A percentile compares a stretch with the other conserved stretches of the same genome.
Evolutionary conservation across 2,329 filamentous ascomycete genomes (phyloP).

Genomic region (Parastagonospora avenae): DNA sequence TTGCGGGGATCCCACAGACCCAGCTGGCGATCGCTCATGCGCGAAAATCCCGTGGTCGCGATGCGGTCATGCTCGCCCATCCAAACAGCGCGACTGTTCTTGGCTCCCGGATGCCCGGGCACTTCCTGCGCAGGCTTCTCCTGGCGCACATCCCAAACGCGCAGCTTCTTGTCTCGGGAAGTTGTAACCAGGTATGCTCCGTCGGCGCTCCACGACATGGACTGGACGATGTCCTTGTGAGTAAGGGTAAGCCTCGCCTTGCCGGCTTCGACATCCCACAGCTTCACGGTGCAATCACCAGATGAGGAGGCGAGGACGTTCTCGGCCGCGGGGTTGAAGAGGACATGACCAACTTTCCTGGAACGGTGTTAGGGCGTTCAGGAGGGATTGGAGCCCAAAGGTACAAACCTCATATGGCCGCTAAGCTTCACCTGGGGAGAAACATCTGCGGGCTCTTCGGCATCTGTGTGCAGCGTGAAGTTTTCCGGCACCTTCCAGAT

Average conservation of each 20-base stretch:
- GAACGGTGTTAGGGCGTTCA: constrained; percentile 17
- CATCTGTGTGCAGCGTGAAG: constrained; percentile 83
- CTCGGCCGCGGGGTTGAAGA: constrained; percentile 96
- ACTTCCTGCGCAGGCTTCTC: constrained; percentile 85
- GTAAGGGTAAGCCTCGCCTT: constrained; percentile 76
- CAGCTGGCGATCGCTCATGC: constrained; percentile 96
- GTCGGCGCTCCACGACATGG: constrained; percentile 91
- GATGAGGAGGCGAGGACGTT: constrained; percentile 95
- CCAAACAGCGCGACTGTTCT: constrained; percentile 97
- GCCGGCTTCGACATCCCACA: constrained; percentile 90
- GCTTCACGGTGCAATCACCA: constrained; percentile 90
- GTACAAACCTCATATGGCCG: constrained; percentile 79
- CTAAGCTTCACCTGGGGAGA: constrained; percentile 78
- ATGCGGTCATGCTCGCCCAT: constrained; percentile 96
- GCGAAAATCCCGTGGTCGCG: constrained; percentile 95
- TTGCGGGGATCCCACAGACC: constrained; percentile 93
- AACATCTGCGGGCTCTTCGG: constrained; percentile 82
- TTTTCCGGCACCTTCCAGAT: constrained; percentile 91
- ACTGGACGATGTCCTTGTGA: constrained; percentile 91
- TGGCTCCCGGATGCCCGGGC: constrained; percentile 86
- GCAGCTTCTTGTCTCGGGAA: constrained; percentile 96
- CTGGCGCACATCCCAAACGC: constrained; percentile 96
- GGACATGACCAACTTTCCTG: constrained; percentile 96
- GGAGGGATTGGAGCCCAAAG: neutral
- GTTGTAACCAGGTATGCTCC: constrained; percentile 88